A percentile compares a stretch with the other conserved stretches of the same genome.
Evolutionary conservation across 2,329 filamentous ascomycete species (phyloP).

Genomic region (Purpureocillium lavendulum): DNA sequence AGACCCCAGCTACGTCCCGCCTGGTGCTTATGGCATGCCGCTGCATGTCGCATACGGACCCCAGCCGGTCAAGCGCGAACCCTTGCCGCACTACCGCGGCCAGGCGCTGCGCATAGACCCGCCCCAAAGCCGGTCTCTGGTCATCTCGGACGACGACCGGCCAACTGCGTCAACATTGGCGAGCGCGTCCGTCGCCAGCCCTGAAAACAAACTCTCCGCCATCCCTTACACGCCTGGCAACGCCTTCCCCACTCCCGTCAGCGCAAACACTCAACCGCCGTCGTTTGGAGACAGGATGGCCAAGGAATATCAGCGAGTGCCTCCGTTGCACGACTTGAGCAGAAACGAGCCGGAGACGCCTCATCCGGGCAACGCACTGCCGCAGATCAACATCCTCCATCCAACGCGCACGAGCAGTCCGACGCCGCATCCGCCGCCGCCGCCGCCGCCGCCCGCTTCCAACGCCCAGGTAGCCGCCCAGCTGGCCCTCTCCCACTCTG

Average conservation of each 20-base stretch:
- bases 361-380: constrained; percentile 41
- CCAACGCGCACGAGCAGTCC: constrained; percentile 42
- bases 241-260: constrained; percentile 55
- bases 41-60: constrained; percentile 31
- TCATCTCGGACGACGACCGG: constrained; percentile 46
- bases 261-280: constrained; percentile 39
- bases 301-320: constrained; percentile 53
- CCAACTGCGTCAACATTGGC: constrained; percentile 50
- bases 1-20: constrained; percentile 55
- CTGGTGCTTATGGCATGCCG: constrained; percentile 54
- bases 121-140: constrained; percentile 47
- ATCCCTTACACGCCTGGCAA: constrained; percentile 46
- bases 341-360: constrained; percentile 47
- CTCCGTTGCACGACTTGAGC: constrained; percentile 50
- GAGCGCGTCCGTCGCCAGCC: constrained; percentile 48
- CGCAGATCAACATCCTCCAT: constrained; percentile 50
- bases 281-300: constrained; percentile 40
- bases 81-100: constrained; percentile 51
- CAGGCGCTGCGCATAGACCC: constrained; percentile 55
- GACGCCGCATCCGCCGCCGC: constrained; percentile 26
- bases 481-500: constrained; percentile 47
- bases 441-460: constrained; percentile 25
- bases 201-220: constrained; percentile 54
- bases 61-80: constrained; percentile 43
- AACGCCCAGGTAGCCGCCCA: constrained; percentile 50